These are phyloP conservation scores for Saraca asoca DNA, from an alignment of 331 rosid species.

Conservation along the genomic window DNA sequence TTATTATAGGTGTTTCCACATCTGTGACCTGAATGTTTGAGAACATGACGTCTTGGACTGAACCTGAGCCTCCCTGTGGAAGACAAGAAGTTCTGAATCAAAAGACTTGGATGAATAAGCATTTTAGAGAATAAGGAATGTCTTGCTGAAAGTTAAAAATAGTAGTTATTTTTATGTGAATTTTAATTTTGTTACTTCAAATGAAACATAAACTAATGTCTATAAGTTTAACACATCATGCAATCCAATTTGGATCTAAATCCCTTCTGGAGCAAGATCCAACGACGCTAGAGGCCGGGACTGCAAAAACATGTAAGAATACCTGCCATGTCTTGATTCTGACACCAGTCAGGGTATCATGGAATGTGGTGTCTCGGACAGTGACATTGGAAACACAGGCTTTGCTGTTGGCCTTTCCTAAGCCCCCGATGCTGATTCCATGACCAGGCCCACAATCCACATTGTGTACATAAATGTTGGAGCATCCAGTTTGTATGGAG, in stretches of 20 bases:
- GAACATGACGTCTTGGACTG: constrained; percentile 59
- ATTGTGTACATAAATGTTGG: constrained; percentile 61
- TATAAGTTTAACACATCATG: too few relatives aligned
- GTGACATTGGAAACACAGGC: constrained; percentile 91
- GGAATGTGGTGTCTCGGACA: constrained; percentile 56
- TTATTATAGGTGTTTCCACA: constrained; percentile 61
- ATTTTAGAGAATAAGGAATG: background rate
- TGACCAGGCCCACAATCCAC: constrained; percentile 87
- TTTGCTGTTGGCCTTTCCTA: constrained; percentile 61
- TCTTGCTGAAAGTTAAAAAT: background rate
- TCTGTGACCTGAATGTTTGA: constrained; percentile 72
- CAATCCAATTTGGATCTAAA: too few relatives aligned
- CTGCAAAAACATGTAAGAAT: background rate
- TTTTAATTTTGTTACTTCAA: too few relatives aligned
- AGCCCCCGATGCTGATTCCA: constrained; percentile 77
- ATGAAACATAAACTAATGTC: too few relatives aligned
- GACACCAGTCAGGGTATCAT: constrained; percentile 62
- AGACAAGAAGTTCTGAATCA: background rate
- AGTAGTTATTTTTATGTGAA: too few relatives aligned
- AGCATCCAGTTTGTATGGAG: constrained; percentile 85
- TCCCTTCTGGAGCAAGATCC: too few relatives aligned
- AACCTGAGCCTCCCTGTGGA: constrained; percentile 80
- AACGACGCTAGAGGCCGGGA: too few relatives aligned
- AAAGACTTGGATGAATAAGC: background rate
- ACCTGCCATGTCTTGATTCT: constrained; percentile 96